A percentile compares a stretch with the other conserved stretches of the same genome.
Conservation (phyloP, 2,329 filamentous ascomycete species). For the Aureobasidium melanogenum region DNA sequence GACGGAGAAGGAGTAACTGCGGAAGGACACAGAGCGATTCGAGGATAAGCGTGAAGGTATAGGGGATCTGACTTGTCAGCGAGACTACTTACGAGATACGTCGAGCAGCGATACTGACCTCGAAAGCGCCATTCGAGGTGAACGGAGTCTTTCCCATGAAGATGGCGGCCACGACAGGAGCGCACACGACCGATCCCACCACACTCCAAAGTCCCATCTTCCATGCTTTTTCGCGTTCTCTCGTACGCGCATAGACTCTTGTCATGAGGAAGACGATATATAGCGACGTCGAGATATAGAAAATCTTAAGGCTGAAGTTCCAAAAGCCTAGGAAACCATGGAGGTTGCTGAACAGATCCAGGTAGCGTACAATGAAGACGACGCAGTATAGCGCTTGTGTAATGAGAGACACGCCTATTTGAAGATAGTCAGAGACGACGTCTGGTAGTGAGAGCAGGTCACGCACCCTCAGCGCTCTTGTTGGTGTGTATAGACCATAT, state of each 20-base stretch:
- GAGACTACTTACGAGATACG: not conserved
- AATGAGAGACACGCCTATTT: slow-evolving; percentile 85
- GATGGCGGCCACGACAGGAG: slow-evolving; percentile 65
- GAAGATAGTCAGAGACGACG: slow-evolving; percentile 56
- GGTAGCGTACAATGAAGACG: slow-evolving; percentile 81
- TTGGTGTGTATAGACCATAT: slow-evolving; percentile 16
- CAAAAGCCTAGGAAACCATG: slow-evolving; percentile 37
- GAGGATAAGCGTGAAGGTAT: slow-evolving; percentile 84
- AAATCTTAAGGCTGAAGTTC: slow-evolving; percentile 79
- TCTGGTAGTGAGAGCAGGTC: not conserved
- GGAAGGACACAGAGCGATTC: slow-evolving; percentile 87
- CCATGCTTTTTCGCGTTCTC: slow-evolving; percentile 89
- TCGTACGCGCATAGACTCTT: slow-evolving; percentile 73
- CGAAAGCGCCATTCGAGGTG: not conserved
- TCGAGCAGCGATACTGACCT: slow-evolving; percentile 8
- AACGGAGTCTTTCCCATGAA: slow-evolving; percentile 38
- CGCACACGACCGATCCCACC: slow-evolving; percentile 54
- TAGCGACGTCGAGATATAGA: slow-evolving; percentile 74
- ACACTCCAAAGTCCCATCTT: slow-evolving; percentile 69
- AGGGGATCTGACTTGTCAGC: slow-evolving; percentile 52
- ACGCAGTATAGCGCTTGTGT: slow-evolving; percentile 79
- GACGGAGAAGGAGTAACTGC: slow-evolving; percentile 81
- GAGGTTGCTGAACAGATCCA: slow-evolving; percentile 59
- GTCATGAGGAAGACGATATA: slow-evolving; percentile 88
- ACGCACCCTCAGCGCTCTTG: slow-evolving; percentile 16